phyloP scores from a whole-genome alignment of 1,284 basidiomycete genomes.

The Marasmius sp. region DNA sequence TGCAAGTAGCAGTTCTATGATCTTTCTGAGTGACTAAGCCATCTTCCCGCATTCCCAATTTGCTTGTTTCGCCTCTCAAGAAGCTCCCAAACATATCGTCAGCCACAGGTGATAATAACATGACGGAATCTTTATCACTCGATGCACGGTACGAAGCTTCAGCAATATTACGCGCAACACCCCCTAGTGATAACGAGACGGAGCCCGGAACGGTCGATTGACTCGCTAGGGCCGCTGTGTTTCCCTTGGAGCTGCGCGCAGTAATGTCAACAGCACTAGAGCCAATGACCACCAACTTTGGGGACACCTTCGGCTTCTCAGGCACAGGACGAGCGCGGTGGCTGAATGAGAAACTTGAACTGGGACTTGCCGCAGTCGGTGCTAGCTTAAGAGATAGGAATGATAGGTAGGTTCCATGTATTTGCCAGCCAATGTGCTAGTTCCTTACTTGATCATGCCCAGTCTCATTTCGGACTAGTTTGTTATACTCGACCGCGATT shows the following conservation, averaged over 20 bases:
- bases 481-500: conserved; percentile 80
- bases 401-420: background rate
- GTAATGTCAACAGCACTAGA: background rate
- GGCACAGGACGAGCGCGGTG: conserved; percentile 43
- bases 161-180: conserved; percentile 93
- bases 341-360: background rate
- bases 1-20: conserved; percentile 76
- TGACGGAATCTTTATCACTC: conserved; percentile 33
- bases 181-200: conserved; percentile 78
- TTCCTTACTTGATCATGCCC: conserved; percentile 34
- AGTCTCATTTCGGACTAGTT: conserved; percentile 35
- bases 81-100: conserved; percentile 71
- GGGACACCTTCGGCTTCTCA: conserved; percentile 24
- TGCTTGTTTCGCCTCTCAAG: conserved; percentile 54
- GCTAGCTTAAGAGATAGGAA: conserved; percentile 2
- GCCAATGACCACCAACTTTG: background rate
- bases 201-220: conserved; percentile 83
- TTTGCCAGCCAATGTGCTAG: conserved; percentile 9
- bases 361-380: background rate
- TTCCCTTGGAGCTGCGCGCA: background rate
- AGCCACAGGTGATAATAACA: conserved; percentile 67
- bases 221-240: conserved; percentile 31
- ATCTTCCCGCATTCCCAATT: conserved; percentile 78
- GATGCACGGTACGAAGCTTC: conserved; percentile 77
- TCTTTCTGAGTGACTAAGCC: conserved; percentile 57